Base-by-base conservation (phyloP, 2,329 filamentous ascomycete genomes). In the Colletotrichum gloeosporioides region DNA sequence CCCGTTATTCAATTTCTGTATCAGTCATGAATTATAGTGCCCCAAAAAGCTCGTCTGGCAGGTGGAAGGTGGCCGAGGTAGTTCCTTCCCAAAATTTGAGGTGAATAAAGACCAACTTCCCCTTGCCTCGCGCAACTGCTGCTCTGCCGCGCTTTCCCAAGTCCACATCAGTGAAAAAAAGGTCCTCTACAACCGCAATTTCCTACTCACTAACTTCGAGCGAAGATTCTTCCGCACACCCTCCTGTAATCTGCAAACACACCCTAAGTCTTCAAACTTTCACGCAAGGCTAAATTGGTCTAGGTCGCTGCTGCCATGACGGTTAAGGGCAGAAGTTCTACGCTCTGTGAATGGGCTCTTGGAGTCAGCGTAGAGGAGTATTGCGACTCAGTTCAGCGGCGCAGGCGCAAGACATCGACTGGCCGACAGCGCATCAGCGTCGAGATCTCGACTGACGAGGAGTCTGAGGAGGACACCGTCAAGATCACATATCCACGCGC, bases 391-490 rank as follows among this genome's bases (percentile, higher is more conserved):
- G 39, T 75, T 22, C 59, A 78, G 34, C 62, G 73, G 5, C 77
- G 69, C 22, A 73, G 44, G 10, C 34, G 69, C 70, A 64, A 55
- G 27, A 73, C 70, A 36, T 75, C 77, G 29, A 69, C 78, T 63
- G 82, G 83, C 22, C 80, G 87, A 13, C 75, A 71, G 32, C 71
- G 71, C 15, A 74, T 77, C 34, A 71, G 72, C 71, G 79, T 90
- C 36, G 84, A 88, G 68, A 80, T 90, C 3, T 84, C 85, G 16
- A 90, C 89, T 13, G 89, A 91, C 76, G 89, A 91, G 59, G 88
- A 90, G 71, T 86, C 85, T n/a, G 86, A 87, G 9, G 83, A 86
- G 31, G 89, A 91, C 69, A 87, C 84, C 4, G 80, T 91, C 69
- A 85, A 82, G 22, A 81, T 91, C 49, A 89, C 87, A 2, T 89